These are phyloP conservation scores for Coriolopsis trogii DNA, from an alignment of 1,284 basidiomycete genomes.

Conservation along the genomic window DNA sequence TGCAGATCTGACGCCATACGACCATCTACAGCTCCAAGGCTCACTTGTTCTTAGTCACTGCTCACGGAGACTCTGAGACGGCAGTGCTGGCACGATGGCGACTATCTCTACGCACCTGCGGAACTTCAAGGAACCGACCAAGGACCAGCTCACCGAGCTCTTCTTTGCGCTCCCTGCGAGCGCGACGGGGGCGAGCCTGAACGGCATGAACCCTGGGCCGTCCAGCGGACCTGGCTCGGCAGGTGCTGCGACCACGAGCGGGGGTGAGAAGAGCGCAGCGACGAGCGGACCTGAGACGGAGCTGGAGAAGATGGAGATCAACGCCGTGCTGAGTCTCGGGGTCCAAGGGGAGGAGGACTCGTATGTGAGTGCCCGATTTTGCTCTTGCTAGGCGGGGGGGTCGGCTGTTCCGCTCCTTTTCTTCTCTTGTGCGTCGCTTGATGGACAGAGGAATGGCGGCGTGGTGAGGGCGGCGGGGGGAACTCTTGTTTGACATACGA, in stretches of 20 bases:
- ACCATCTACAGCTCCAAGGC: too few species aligned
- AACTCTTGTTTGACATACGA: too few species aligned
- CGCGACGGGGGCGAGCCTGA: slow-evolving; percentile 10
- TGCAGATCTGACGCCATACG: too few species aligned
- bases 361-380: slow-evolving; percentile 68
- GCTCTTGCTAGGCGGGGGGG: background rate
- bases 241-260: slow-evolving; percentile 21
- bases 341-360: slow-evolving; percentile 85
- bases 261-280: slow-evolving; percentile 25
- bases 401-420: too few species aligned
- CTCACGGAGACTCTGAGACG: too few species aligned
- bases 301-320: slow-evolving; percentile 86
- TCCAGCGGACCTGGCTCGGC: slow-evolving; percentile 9
- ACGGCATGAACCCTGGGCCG: slow-evolving; percentile 3
- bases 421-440: too few species aligned
- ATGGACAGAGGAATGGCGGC: too few species aligned
- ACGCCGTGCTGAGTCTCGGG: slow-evolving; percentile 84
- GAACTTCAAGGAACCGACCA: slow-evolving; percentile 89
- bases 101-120: slow-evolving; percentile 85
- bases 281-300: slow-evolving; percentile 35
- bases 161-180: slow-evolving; percentile 81
- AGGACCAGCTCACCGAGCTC: slow-evolving; percentile 79
- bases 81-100: slow-evolving; percentile 65
- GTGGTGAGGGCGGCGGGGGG: too few species aligned
- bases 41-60: too few species aligned